Evolutionary conservation across 352 stramenopile species (phyloP).

Genomic region (Globisporangium nunn): DNA sequence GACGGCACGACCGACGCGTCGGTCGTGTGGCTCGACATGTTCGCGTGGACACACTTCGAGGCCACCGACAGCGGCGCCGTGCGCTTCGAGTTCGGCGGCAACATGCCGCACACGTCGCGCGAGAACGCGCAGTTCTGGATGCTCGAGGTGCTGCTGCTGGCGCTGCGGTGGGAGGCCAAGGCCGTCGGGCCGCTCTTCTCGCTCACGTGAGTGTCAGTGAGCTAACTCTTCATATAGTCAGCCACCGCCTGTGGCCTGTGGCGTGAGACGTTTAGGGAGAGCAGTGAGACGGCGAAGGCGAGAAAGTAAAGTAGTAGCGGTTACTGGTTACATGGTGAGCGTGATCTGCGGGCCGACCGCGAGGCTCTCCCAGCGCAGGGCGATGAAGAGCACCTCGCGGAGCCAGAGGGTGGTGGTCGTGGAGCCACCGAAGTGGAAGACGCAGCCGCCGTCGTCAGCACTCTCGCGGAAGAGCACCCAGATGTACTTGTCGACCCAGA

Average conservation of each 20-base stretch:
- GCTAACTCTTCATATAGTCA: no score
- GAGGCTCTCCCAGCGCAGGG: constrained; percentile 57
- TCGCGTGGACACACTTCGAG: constrained; percentile 15
- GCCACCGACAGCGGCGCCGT: constrained; percentile 3
- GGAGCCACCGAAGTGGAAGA: constrained; percentile 58
- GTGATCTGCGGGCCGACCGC: constrained; percentile 32
- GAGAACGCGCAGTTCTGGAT: constrained; percentile 16
- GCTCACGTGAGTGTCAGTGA: constrained; percentile 1
- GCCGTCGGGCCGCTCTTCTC: constrained; percentile 8
- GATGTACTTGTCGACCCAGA: constrained; percentile 62
- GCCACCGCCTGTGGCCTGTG: no score
- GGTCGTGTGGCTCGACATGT: constrained; percentile 17
- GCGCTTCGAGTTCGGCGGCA: constrained; percentile 15
- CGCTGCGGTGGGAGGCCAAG: constrained; percentile 10
- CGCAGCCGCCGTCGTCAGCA: constrained; percentile 16
- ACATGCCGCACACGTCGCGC: constrained; percentile 10
- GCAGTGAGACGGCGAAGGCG: no score
- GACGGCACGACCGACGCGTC: constrained; percentile 7
- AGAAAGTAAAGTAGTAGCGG: no score
- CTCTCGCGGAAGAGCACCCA: constrained; percentile 52
- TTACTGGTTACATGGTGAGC: constrained; percentile 7
- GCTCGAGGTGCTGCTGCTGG: constrained; percentile 15
- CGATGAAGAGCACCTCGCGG: constrained; percentile 60
- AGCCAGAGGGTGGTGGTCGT: constrained; percentile 49
- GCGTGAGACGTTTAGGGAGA: no score